These are phyloP conservation scores for Entomortierella chlamydospora DNA, from an alignment of 192 early-diverging fungal genomes.

Conservation along the genomic window DNA sequence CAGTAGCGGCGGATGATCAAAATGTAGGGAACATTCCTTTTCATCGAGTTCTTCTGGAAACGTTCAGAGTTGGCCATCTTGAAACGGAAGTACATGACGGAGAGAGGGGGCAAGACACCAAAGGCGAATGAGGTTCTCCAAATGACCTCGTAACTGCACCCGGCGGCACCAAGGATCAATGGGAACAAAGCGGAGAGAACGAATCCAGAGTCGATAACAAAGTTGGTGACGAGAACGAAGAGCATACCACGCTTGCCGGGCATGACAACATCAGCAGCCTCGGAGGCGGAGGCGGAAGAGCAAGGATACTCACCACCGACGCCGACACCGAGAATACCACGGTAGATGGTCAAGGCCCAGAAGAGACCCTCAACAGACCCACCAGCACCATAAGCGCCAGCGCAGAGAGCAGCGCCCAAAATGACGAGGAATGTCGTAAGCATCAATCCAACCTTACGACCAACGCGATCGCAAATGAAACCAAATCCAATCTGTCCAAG, in stretches of 20 bases:
- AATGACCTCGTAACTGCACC: slow-evolving; percentile 53
- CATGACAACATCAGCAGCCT: slow-evolving; percentile 62
- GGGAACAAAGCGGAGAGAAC: slow-evolving; percentile 58
- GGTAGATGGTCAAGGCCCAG: slow-evolving; percentile 60
- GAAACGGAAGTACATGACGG: slow-evolving; percentile 65
- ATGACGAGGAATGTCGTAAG: slow-evolving; percentile 61
- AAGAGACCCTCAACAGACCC: slow-evolving; percentile 54
- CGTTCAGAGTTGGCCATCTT: slow-evolving; percentile 65
- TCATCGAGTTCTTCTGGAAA: slow-evolving; percentile 61
- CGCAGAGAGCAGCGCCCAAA: slow-evolving; percentile 58
- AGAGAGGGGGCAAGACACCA: slow-evolving; percentile 58
- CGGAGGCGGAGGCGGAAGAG: slow-evolving; percentile 63
- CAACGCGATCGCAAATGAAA: slow-evolving; percentile 62
- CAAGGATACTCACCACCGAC: slow-evolving; percentile 68
- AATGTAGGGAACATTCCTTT: slow-evolving; percentile 63
- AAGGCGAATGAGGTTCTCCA: slow-evolving; percentile 69
- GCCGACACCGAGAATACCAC: slow-evolving; percentile 60
- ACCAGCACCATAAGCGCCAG: slow-evolving; percentile 50
- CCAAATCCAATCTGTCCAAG: slow-evolving; percentile 67
- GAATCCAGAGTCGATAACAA: slow-evolving; percentile 61
- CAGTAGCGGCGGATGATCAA: slow-evolving; percentile 64
- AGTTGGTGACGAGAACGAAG: slow-evolving; percentile 60
- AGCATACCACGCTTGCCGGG: slow-evolving; percentile 59
- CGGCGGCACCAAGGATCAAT: slow-evolving; percentile 61
- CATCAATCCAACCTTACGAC: slow-evolving; percentile 65